Evolutionary conservation across 192 early-diverging fungal genomes (phyloP), one percentile per base, ranked within the genome.

Genomic region (Hyaloraphidium curvatum): DNA sequence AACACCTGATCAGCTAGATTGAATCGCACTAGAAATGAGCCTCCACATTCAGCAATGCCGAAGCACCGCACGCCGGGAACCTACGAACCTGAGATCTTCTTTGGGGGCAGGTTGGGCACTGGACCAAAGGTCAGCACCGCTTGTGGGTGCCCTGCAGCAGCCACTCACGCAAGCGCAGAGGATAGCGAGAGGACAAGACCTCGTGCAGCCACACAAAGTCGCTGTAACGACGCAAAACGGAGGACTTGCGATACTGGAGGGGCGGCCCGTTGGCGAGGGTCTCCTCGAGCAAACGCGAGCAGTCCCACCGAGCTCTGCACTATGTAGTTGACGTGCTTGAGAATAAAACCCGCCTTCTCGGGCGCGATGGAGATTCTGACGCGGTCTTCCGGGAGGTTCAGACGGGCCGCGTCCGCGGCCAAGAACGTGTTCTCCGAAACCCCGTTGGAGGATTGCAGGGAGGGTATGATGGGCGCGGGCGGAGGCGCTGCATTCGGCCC

Each of bases 131-230:
- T n/a, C n/a, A n/a, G n/a, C n/a, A n/a, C n/a, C n/a, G n/a, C n/a
- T n/a, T n/a, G n/a, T n/a, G n/a, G n/a, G n/a, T n/a, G n/a, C n/a
- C n/a, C n/a, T n/a, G 26, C 48, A 21, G 2, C 0, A 27, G 25
- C 25, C 3, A 31, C 65, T 53, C 57, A 67, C 65, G 43, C 31
- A 86, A 76, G 26, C 91, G 67, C 41, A 74, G 84, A 4, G 88
- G 88, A 58, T 91, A 96, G 43, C 77, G 62, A 51, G 77, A 82
- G 35, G 75, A 56, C 3, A 95, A 60, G 16, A 79, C 70, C 51
- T 89, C 86, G 48, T 77, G 72, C 27, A 95, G 65, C 87, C 86
- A 90, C 62, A 78, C 75, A 62, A 95, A 90, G 61, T 95, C 91
- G 51, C 81, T 89, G 63, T 88, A 95, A 58, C 91, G 74, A 13